A percentile compares a stretch with the other conserved stretches of the same genome.
Evolutionary conservation across 805 yeast species (phyloP).

Genomic region (Zygosaccharomyces pseudorouxii): DNA sequence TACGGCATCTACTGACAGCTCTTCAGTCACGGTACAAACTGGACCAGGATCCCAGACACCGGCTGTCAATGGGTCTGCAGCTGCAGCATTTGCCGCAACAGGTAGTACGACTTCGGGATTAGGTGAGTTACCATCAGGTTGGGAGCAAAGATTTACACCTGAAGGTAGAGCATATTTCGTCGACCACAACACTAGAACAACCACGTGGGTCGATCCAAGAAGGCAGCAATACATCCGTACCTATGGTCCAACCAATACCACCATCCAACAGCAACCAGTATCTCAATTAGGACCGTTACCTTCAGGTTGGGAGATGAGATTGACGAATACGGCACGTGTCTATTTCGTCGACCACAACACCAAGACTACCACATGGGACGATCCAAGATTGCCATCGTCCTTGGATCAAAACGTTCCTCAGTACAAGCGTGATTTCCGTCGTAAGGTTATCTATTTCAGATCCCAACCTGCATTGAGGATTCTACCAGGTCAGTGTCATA

Average conservation of each 20-base stretch:
- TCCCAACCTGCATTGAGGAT: constrained; percentile 97
- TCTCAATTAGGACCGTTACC: constrained; percentile 97
- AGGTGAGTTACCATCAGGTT: constrained; percentile 96
- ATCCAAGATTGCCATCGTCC: constrained; percentile 95
- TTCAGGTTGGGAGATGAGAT: constrained; percentile 99
- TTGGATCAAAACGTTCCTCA: constrained; percentile 98
- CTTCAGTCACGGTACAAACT: constrained; percentile 40
- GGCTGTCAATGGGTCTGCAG: constrained; percentile 49
- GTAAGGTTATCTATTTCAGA: constrained; percentile 95
- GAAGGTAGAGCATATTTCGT: constrained; percentile 98
- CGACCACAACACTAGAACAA: constrained; percentile 98
- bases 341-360: constrained; percentile 99
- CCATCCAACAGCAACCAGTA: constrained; percentile 96
- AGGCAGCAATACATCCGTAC: constrained; percentile 97
- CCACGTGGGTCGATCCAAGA: constrained; percentile 99
- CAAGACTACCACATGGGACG: constrained; percentile 99
- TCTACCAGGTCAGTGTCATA: constrained; percentile 97
- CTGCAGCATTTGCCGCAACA: constrained; percentile 61
- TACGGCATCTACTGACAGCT: constrained; percentile 40
- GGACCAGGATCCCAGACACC: constrained; percentile 45
- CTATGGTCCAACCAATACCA: constrained; percentile 77
- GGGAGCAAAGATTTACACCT: constrained; percentile 98
- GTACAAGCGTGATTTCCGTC: constrained; percentile 96
- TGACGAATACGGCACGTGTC: constrained; percentile 96
- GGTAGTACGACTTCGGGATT: constrained; percentile 91